Base-by-base conservation (phyloP, 441 rosid genomes). In the Croton setiger region DNA sequence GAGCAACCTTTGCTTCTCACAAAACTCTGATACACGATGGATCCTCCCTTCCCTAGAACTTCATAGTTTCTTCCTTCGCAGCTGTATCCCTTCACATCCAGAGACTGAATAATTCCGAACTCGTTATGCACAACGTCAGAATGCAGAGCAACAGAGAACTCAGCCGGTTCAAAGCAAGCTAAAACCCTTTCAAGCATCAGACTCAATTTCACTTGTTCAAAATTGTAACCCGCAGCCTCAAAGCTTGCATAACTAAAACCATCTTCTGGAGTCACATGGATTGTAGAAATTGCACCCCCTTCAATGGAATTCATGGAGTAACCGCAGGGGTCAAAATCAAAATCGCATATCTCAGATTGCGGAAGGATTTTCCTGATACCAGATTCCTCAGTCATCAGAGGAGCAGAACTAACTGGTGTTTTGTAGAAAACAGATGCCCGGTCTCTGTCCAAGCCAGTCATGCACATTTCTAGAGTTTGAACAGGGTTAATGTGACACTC, bases 221-320 rank as follows among this genome's bases (percentile, higher is more conserved):
- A 76, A 68, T 86, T 76, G 72, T 87, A 89, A 0, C 96, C 90
- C 51, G 77, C 83, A 0, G 87, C 78, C 77, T 91, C 96, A 61
- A 89, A 91, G 81, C 97, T 89, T 6, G 96, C 97, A 67, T 89
- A 91, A 44, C 93, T 91, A 72, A 86, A 86, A 10, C 93, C 87
- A 0, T 89, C 96, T 72, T 89, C 96, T 0, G 93, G 97, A 0
- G 93, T 89, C 2, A 91, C 84, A 54, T 92, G 96, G 67, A 92
- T 84, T 8, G 97, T 92, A 3, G 96, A 92, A 23, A 88, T 68
- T 4, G 92, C 91, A 73, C 70, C 74, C 17, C 79, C 86, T 83
- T 91, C 93, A 2, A 91, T 65, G 1, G 87, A 76, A 71, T 92
- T 92, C 92, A 88, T 92, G 11, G 92, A 92, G 48, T 92, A 92